Base-by-base conservation (phyloP, 31 red algal species). In the Endocladia muricata region DNA sequence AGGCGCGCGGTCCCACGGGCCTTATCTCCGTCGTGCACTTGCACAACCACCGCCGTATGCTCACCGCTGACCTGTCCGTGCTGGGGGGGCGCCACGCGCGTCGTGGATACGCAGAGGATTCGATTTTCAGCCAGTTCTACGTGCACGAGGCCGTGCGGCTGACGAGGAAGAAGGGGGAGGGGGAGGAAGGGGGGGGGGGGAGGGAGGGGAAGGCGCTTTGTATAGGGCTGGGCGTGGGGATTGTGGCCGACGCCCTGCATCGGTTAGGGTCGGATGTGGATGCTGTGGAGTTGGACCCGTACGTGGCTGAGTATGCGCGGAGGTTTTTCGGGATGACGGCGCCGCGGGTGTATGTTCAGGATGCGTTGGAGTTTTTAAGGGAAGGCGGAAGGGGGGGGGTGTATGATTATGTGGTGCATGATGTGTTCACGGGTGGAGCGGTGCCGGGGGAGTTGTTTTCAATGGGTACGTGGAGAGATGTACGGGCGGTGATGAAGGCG, bases 141-240 rank as follows among this genome's bases (percentile, higher is more conserved):
- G 88, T 91, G 36, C 88, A 91, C 55, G 88, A 91, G 40, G 88
- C 88, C 7, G 88, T 91, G 11, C 70, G 88, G 8, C 49, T 91
- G 26, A 65, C 73, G 23, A 41, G 28, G 1, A 31, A 15, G 19
- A 40, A 32, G 2, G 52, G 23, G 13, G 52, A 62, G 21, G 21
- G n/a, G 15, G 4, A 33, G 23, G 38, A 44, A 5, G 69, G 68
- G 9, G 41, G 32, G 17, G 77, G 77, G 35, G 77, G 63, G 41
- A 52, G 64, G n/a, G 42, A 70, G 2, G 77, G 77, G 15, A 52
- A 55, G 9, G 73, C 88, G 13, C 70, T 91, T 23, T 91, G 88
- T 58, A 72, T 91, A 37, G 88, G 88, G 21, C 19, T 91, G 15
- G 88, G 88, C 3, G 62, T 91, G 48, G 88, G 88, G 7, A 68